Evolutionary conservation across 176 grass and related monocot species (phyloP).

Genomic region (Musa itinerans): DNA sequence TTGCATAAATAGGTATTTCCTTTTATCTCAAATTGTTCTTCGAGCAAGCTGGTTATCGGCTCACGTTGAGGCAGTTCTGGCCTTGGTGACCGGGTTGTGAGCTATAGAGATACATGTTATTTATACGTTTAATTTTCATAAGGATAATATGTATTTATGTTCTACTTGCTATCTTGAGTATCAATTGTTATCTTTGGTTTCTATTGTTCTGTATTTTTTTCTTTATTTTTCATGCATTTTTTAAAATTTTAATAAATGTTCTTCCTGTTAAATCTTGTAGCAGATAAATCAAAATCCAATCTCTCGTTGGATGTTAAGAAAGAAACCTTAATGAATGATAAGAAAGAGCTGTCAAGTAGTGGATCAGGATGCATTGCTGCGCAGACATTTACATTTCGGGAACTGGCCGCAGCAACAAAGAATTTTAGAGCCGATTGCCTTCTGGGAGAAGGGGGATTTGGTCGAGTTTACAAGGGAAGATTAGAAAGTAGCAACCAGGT

Average conservation of each 20-base stretch:
- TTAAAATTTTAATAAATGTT: not conserved
- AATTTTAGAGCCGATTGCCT: slow-evolving; percentile 71
- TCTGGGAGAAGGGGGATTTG: slow-evolving; percentile 67
- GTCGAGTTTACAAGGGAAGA: slow-evolving; percentile 62
- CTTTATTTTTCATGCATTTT: not conserved
- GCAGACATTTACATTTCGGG: slow-evolving; percentile 55
- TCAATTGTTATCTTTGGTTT: not conserved
- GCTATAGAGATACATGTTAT: no score
- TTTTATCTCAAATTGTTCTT: no score
- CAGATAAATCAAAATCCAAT: slow-evolving; percentile 1
- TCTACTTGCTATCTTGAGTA: not conserved
- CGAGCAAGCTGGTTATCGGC: no score
- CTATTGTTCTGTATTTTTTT: not conserved
- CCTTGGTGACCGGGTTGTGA: no score
- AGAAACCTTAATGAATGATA: not conserved
- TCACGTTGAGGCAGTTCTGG: no score
- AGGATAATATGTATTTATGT: no score
- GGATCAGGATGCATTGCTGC: slow-evolving; percentile 43
- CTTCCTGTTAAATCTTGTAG: not conserved
- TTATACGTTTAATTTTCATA: no score
- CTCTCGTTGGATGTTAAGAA: not conserved
- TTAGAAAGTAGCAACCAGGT: slow-evolving; percentile 61
- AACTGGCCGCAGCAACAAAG: slow-evolving; percentile 45
- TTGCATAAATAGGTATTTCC: no score
- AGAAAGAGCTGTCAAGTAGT: slow-evolving; percentile 16